Base-by-base conservation (phyloP, 148 eudicot genomes). In the Fallopia convolvulus region DNA sequence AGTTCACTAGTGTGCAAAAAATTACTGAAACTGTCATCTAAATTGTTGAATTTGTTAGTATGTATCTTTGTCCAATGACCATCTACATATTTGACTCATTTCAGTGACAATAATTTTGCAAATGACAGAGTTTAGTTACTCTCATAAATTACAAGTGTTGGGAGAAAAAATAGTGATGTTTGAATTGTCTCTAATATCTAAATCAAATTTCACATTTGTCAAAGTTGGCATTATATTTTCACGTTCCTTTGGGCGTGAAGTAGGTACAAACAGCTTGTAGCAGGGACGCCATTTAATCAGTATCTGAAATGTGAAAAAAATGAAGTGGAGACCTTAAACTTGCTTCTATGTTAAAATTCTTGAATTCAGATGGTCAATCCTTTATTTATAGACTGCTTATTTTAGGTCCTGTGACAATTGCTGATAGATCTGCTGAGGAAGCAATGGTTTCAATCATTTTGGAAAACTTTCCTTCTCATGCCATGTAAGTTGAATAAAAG, bases 391-490 rank as follows among this genome's bases (percentile, higher is more conserved):
- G 52, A 20, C 46, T 74, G 66, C 39, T 21, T 74, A 46, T 83
- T 53, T 44, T 84, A 92, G 97, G 99, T 88, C 99, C 99, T 32
- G 99, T 94, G 52, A 94, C 99, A 5, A 87, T 94, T 83, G 99
- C 99, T 83, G 99, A 94, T 86, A 82, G 80, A 76, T 86, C 88
- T 23, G 99, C 99, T 17, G 99, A 94, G 89, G 97, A 88, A 76
- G 33, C 97, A 3, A 94, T 92, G 99, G 83, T 86, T 76, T 80
- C 86, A 20, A 85, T 90, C 63, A 80, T 94, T 4, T 83, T 85
- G 81, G 88, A 89, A 79, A 79, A 81, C 70, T 87, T 92, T 60
- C 91, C 92, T 41, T 82, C 90, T 77, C 97, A 94, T 82, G 99
- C 94, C 80, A 89, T 94, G 99, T 94, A 83, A 89, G 93, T 84